Base-by-base conservation (phyloP, 1,284 basidiomycete species). In the Amylostereum areolatum region DNA sequence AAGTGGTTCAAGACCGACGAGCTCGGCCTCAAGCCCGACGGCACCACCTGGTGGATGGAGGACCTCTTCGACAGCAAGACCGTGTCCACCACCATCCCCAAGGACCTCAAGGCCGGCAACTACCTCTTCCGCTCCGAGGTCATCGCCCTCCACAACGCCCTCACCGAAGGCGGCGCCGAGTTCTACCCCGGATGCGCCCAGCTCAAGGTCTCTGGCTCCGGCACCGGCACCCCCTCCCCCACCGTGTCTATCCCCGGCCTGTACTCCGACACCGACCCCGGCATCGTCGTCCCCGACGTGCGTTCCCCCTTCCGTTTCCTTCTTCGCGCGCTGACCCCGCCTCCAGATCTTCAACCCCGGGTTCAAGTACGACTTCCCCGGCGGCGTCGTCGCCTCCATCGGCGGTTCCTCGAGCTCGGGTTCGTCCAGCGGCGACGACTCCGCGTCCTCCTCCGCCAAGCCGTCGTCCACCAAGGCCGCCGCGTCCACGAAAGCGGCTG, bases 51-150 rank as follows among this genome's bases (percentile, higher is more conserved):
- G 76, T 66, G 68, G 51, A 67, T 70, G 56, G 56, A 54, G 42
- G 62, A 70, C 50, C 59, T 77, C 53, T 29, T 37, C 9, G 46
- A 59, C 4, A 67, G 68, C 27, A 32, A 50, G 27, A 60, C 73
- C 5, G 71, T 72, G 37, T 71, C 65, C 6, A 67, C 81, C 10
- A 78, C 70, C 0, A 66, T 89, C 47, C 85, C 85, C 2, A 49
- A 59, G 24, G 73, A 68, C 49, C 66, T 89, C 49, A 68, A 73
- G 1, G 61, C 81, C 0, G 86, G 86, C 2, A 68, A 79, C 57
- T 89, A 89, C 61, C 71, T 89, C 50, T 63, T 89, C 55, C 81
- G 86, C 3, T 78, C 83, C 60, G 85, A 89, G 65, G 76, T 89
- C 61, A 81, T 89, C 60, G 77, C 81, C 5, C 75, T 88, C 12